Conservation (phyloP, 208 protist species). For the Trypanosoma boissoni region DNA sequence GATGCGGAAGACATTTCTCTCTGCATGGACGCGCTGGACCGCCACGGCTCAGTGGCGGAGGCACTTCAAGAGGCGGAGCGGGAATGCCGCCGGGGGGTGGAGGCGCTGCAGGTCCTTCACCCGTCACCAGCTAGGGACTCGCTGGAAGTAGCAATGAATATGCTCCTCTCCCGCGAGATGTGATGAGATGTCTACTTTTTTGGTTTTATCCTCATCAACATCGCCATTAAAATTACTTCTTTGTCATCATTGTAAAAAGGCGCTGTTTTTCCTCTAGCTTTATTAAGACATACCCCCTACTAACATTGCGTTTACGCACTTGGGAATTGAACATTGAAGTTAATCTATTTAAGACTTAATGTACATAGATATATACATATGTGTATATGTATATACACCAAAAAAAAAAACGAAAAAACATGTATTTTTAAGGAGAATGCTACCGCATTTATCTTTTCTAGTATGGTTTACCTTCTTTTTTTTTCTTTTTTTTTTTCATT, state of each 20-base stretch:
- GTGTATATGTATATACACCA: slow-evolving; percentile 5
- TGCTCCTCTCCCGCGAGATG: slow-evolving; percentile 55
- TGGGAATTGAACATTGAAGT: too few species aligned
- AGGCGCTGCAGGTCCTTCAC: slow-evolving; percentile 43
- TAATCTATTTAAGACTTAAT: slow-evolving; percentile 19
- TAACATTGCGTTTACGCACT: too few species aligned
- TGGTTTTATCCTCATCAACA: too few species aligned
- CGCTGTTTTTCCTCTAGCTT: slow-evolving; percentile 1
- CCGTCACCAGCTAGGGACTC: slow-evolving; percentile 54
- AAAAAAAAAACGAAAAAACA: too few species aligned
- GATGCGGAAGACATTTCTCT: slow-evolving; percentile 36
- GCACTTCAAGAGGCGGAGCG: slow-evolving; percentile 57
- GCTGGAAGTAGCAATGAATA: slow-evolving; percentile 47
- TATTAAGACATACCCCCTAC: too few species aligned
- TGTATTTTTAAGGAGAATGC: too few species aligned
- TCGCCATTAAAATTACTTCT: not conserved
- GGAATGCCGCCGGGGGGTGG: slow-evolving; percentile 59
- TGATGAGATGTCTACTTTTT: too few species aligned
- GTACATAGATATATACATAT: not conserved
- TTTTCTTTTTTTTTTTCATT: too few species aligned
- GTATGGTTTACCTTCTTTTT: too few species aligned
- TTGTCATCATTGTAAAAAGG: slow-evolving; percentile 11
- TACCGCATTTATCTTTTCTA: too few species aligned
- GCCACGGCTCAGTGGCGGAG: slow-evolving; percentile 47
- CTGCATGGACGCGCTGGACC: slow-evolving; percentile 52